Evolutionary conservation across 129 eudicot species (phyloP).

Genomic region (Saussurea involucrata): DNA sequence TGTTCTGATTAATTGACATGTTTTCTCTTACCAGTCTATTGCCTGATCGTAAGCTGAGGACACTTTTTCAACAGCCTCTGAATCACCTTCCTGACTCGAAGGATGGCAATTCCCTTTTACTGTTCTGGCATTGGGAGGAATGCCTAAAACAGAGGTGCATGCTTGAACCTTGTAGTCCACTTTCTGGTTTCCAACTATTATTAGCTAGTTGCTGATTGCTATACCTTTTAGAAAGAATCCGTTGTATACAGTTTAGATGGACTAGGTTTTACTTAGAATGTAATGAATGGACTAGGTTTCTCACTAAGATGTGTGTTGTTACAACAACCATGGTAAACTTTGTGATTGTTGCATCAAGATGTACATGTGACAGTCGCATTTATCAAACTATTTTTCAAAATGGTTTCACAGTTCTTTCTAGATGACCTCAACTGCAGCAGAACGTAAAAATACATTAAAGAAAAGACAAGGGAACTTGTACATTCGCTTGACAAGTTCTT

Average conservation of each 20-base stretch:
- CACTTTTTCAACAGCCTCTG: slow-evolving; percentile 81
- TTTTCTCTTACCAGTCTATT: slow-evolving; percentile 50
- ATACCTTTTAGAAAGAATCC: not conserved
- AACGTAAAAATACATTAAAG: not conserved
- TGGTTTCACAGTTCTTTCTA: not conserved
- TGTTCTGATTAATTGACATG: not conserved
- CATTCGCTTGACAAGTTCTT: not conserved
- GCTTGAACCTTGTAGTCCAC: not conserved
- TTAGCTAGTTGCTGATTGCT: not conserved
- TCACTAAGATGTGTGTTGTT: not conserved
- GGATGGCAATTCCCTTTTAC: slow-evolving; percentile 82
- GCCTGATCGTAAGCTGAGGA: slow-evolving; percentile 93
- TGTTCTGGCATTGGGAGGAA: slow-evolving; percentile 98
- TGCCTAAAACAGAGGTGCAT: slow-evolving; percentile 82
- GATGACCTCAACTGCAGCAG: not conserved
- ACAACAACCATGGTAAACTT: not conserved
- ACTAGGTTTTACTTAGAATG: not conserved
- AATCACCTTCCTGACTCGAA: slow-evolving; percentile 80
- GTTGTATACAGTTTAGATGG: not conserved
- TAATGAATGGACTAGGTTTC: not conserved
- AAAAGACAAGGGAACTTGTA: not conserved
- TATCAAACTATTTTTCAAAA: not conserved
- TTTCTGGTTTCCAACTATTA: not conserved
- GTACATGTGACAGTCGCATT: not conserved
- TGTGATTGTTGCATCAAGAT: not conserved